Conservation (phyloP, 1,284 basidiomycete species). For the Puccinia novopanici region DNA sequence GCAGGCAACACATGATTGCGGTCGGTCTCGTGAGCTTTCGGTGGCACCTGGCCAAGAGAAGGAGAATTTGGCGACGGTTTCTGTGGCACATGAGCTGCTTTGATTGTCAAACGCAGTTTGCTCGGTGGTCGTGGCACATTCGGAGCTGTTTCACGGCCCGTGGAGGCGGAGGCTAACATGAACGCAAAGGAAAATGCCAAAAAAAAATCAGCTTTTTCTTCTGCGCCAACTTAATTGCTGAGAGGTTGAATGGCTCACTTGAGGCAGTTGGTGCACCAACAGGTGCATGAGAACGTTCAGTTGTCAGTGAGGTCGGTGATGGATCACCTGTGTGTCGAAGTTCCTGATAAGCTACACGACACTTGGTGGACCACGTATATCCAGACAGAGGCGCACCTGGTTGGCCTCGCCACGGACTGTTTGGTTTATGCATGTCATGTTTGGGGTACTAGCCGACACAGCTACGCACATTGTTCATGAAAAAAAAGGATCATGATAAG, state of each 20-base stretch:
- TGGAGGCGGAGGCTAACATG: background rate
- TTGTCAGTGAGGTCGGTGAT: background rate
- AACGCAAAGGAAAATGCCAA: background rate
- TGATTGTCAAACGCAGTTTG: constrained; percentile 47
- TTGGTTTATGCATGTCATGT: background rate
- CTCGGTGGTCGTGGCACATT: constrained; percentile 20
- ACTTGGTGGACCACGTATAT: background rate
- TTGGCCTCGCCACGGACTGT: background rate
- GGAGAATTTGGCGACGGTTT: constrained; percentile 3
- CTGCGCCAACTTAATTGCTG: background rate
- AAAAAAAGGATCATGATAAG: background rate
- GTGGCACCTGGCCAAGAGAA: constrained; percentile 1
- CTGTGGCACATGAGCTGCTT: constrained; percentile 18
- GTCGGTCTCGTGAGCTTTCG: constrained; percentile 12
- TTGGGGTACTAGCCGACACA: constrained; percentile 2
- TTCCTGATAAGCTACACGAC: background rate
- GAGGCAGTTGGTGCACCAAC: background rate
- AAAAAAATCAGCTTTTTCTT: background rate
- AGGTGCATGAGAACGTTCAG: background rate
- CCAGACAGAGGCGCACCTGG: background rate
- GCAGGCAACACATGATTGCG: constrained; percentile 11
- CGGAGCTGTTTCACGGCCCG: constrained; percentile 1
- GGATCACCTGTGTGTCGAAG: background rate
- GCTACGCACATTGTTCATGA: background rate
- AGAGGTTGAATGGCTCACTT: background rate